Conservation (phyloP, 352 stramenopile genomes). For the Phytophthora tentaculata region DNA sequence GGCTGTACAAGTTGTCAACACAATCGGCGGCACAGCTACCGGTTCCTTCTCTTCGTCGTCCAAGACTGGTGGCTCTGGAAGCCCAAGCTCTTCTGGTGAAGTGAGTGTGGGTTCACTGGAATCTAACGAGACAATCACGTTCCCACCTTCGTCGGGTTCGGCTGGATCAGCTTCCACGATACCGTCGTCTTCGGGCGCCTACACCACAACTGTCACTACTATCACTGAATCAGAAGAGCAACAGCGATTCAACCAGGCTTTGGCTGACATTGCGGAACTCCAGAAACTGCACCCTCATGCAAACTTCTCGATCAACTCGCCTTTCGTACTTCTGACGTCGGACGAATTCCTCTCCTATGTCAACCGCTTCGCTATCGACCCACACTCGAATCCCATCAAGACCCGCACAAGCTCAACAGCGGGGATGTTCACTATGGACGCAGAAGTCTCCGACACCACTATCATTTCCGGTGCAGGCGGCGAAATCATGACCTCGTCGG, state of each 20-base stretch:
- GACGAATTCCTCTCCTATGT: constrained; percentile 68
- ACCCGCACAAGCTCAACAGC: constrained; percentile 19
- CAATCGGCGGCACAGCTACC: constrained; percentile 20
- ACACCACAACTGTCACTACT: constrained; percentile 8
- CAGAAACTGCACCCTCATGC: constrained; percentile 57
- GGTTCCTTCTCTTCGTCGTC: constrained; percentile 23
- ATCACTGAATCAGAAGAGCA: constrained; percentile 48
- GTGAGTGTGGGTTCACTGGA: constrained; percentile 27
- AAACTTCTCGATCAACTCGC: constrained; percentile 63
- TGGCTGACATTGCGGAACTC: constrained; percentile 46
- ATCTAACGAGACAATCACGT: constrained; percentile 27
- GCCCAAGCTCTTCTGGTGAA: constrained; percentile 9
- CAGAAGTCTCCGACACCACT: constrained; percentile 11
- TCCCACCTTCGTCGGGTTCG: constrained; percentile 18
- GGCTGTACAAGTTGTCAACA: constrained; percentile 36
- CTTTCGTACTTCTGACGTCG: constrained; percentile 64
- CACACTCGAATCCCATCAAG: constrained; percentile 24
- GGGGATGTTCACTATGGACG: constrained; percentile 41
- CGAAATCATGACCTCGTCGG: constrained; percentile 46
- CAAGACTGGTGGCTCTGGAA: constrained; percentile 26
- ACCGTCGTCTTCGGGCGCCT: constrained; percentile 10
- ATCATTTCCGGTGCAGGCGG: constrained; percentile 21
- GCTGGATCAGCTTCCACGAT: constrained; percentile 14
- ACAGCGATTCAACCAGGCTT: constrained; percentile 53
- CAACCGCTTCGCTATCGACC: constrained; percentile 47